These are phyloP conservation scores for Coemansia sp. DNA, from an alignment of 192 early-diverging fungal genomes.

Conservation along the genomic window DNA sequence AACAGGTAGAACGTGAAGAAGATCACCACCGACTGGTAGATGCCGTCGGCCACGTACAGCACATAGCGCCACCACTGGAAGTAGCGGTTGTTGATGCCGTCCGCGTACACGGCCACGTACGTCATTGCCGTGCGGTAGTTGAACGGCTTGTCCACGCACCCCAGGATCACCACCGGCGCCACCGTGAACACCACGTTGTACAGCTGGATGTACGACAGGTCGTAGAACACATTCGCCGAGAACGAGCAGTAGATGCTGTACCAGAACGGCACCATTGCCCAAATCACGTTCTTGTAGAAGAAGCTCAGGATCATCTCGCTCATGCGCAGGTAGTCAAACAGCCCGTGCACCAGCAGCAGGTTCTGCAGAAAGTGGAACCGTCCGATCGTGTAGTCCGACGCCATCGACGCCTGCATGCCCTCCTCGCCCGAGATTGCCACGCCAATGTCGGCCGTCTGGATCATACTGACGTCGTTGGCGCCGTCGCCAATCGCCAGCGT, in stretches of 20 bases:
- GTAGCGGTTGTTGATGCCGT: constrained; percentile 81
- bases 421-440: constrained; percentile 76
- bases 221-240: constrained; percentile 89
- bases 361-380: constrained; percentile 88
- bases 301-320: constrained; percentile 88
- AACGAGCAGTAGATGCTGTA: constrained; percentile 91
- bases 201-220: constrained; percentile 85
- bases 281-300: constrained; percentile 96
- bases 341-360: constrained; percentile 88
- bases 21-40: constrained; percentile 89
- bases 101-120: constrained; percentile 66
- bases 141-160: constrained; percentile 49
- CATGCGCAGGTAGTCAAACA: constrained; percentile 86
- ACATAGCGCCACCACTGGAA: constrained; percentile 84
- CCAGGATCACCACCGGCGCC: constrained; percentile 62
- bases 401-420: constrained; percentile 88
- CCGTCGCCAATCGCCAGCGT: constrained; percentile 74
- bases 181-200: constrained; percentile 79
- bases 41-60: constrained; percentile 79
- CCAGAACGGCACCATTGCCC: constrained; percentile 91
- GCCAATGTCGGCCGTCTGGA: constrained; percentile 90
- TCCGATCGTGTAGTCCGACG: constrained; percentile 87
- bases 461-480: constrained; percentile 95
- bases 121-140: constrained; percentile 51
- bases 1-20: constrained; percentile 73